A percentile compares a stretch with the other conserved stretches of the same genome.
These are phyloP conservation scores for Petrea volubilis DNA, from an alignment of 257 asterid species.

Conservation along the genomic window DNA sequence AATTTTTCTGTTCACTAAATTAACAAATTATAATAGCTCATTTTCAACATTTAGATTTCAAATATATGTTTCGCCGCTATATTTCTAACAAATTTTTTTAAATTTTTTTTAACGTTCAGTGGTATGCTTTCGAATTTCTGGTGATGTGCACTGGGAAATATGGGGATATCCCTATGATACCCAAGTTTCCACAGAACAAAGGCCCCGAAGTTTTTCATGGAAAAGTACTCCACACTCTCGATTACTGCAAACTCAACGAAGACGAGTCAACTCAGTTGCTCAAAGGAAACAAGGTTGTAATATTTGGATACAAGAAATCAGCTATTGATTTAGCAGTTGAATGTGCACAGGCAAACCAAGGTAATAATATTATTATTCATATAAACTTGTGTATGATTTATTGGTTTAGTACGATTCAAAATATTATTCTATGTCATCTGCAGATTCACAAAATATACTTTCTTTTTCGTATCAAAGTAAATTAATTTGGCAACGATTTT, in stretches of 20 bases:
- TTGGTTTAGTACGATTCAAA: no score
- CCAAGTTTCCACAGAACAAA: conserved; percentile 56
- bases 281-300: conserved; percentile 64
- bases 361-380: no score
- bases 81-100: no score
- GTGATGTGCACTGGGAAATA: conserved; percentile 89
- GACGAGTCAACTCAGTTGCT: conserved; percentile 47
- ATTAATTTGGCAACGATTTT: no score
- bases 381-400: no score
- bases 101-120: conserved; percentile 32
- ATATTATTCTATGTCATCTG: no score
- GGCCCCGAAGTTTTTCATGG: conserved; percentile 75
- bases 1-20: no score
- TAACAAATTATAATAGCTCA: no score
- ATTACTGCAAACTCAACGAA: conserved; percentile 73
- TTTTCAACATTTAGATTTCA: neutral
- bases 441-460: no score
- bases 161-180: conserved; percentile 76
- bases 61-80: neutral
- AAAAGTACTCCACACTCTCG: conserved; percentile 69
- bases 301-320: conserved; percentile 86
- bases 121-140: conserved; percentile 71
- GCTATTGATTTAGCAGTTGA: conserved; percentile 88
- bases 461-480: no score
- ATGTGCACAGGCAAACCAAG: conserved; percentile 89